These are phyloP conservation scores for Eleusine indica DNA, from an alignment of 176 grass and related monocot species.

Conservation along the genomic window DNA sequence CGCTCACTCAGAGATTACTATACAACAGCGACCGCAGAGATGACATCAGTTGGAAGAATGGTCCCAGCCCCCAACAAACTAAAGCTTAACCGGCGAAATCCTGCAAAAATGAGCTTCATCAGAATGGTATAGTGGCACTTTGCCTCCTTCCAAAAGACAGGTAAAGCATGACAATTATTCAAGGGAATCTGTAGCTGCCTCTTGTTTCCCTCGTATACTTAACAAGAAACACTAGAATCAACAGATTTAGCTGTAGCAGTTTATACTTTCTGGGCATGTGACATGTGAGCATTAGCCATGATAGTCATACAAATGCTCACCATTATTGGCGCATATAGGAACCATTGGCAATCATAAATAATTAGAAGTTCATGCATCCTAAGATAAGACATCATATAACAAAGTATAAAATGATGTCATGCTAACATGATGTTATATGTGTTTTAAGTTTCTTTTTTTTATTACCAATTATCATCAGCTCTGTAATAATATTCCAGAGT, in stretches of 20 bases:
- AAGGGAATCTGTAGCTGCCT: neutral
- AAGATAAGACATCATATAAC: slow-evolving; percentile 20
- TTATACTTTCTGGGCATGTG: neutral
- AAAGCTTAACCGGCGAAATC: neutral
- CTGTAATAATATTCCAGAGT: neutral
- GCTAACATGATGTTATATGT: neutral
- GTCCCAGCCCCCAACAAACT: neutral
- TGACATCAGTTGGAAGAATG: slow-evolving; percentile 16
- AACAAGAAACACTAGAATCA: neutral
- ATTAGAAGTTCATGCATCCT: neutral
- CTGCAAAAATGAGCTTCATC: neutral
- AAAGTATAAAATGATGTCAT: neutral
- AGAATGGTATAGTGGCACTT: neutral
- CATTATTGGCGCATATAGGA: neutral
- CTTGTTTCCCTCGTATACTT: neutral
- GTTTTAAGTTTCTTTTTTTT: neutral
- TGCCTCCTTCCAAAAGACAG: slow-evolving; percentile 29
- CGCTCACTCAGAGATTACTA: neutral
- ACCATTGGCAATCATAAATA: neutral
- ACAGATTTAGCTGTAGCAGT: neutral
- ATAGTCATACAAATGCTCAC: neutral
- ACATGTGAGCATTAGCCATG: neutral
- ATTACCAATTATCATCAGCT: neutral
- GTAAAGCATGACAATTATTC: slow-evolving; percentile 1
- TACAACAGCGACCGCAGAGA: neutral